Percentiles rank a stretch among this genome's conserved stretches.
These are phyloP conservation scores for Thecaphora frezii DNA, from an alignment of 1,284 basidiomycete species.

Conservation along the genomic window DNA sequence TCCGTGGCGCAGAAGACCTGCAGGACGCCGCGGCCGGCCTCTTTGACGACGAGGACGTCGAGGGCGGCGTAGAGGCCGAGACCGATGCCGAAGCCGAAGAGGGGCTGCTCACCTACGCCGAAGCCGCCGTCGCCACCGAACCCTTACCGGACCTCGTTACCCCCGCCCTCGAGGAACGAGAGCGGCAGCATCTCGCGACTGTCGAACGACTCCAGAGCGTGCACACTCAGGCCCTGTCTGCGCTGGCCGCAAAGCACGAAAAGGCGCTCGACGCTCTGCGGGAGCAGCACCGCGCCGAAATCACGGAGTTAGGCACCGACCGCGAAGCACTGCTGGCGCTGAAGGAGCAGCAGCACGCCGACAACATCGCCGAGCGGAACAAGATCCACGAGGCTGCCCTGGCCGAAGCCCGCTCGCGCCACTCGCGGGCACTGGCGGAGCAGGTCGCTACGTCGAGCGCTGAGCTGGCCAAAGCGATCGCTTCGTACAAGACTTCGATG, in stretches of 20 bases:
- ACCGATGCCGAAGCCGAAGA: constrained; percentile 6
- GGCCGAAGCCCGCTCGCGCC: constrained; percentile 45
- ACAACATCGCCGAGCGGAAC: constrained; percentile 25
- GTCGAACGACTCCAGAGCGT: constrained; percentile 15
- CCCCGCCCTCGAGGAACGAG: constrained; percentile 24
- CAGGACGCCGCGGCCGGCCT: constrained; percentile 9
- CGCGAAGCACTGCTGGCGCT: too few species aligned
- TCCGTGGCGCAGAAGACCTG: constrained; percentile 13
- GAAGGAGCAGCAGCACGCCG: too few species aligned
- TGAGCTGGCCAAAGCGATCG: constrained; percentile 31
- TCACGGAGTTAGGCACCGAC: constrained; percentile 4
- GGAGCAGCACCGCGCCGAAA: constrained; percentile 4
- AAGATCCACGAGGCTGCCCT: constrained; percentile 40
- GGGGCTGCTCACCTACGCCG: constrained; percentile 12
- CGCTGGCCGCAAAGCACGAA: constrained; percentile 36
- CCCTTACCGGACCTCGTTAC: constrained; percentile 29
- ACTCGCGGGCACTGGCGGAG: constrained; percentile 41
- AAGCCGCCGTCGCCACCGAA: constrained; percentile 30
- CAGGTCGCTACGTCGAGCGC: constrained; percentile 39
- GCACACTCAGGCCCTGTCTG: constrained; percentile 17
- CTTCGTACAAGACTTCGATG: constrained; percentile 28
- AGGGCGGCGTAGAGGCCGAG: constrained; percentile 22
- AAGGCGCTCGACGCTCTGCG: constrained; percentile 13
- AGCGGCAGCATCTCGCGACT: constrained; percentile 16
- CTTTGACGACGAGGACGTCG: constrained; percentile 8